Evolutionary conservation across 1,284 basidiomycete species (phyloP), one percentile per base, ranked within the genome.

Genomic region (Ceratobasidium sp.): DNA sequence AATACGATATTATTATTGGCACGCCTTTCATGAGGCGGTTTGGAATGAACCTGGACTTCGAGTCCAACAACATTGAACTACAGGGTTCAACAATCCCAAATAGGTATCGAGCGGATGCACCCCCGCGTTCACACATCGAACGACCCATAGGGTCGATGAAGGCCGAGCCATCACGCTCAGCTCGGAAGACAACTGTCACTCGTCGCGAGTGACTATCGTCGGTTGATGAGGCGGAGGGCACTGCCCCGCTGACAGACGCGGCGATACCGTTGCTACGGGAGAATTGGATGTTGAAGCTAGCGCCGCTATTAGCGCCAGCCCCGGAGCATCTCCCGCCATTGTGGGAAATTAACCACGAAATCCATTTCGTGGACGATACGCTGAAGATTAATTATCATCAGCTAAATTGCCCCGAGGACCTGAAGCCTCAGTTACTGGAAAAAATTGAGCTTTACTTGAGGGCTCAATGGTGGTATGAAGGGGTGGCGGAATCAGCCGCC

Each of bases 1-100:
- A 77, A 2, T 83, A 83, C 69, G 81, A 83, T 56, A 59, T 77
- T 0, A 78, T 84, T 0, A 72, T 84, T 0, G 82, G 82, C 0
- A 81, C 80, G 0, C 79, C 79, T 0, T 83, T 81, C 76, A 77
- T 82, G 65, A 84, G 1, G 60, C 67, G 0, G 78, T 79, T 19
- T 0, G 33, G 62, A 31, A 24, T 27, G 19, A 45, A 17, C 22
- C 7, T 64, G 2, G 62, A 64, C 22, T 64, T 64, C n/a, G 14
- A 1, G n/a, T 19, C 2, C n/a, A n/a, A n/a, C n/a, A n/a, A n/a
- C n/a, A n/a, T n/a, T n/a, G n/a, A n/a, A n/a, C n/a, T n/a, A n/a
- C n/a, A n/a, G n/a, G n/a, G n/a, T n/a, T n/a, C n/a, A n/a, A n/a
- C n/a, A n/a, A n/a, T n/a, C n/a, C n/a, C n/a, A n/a, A n/a, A n/a